A percentile compares a stretch with the other conserved stretches of the same genome.
Evolutionary conservation across 2,329 filamentous ascomycete genomes (phyloP).

Genomic region (Dactylellina sp.): DNA sequence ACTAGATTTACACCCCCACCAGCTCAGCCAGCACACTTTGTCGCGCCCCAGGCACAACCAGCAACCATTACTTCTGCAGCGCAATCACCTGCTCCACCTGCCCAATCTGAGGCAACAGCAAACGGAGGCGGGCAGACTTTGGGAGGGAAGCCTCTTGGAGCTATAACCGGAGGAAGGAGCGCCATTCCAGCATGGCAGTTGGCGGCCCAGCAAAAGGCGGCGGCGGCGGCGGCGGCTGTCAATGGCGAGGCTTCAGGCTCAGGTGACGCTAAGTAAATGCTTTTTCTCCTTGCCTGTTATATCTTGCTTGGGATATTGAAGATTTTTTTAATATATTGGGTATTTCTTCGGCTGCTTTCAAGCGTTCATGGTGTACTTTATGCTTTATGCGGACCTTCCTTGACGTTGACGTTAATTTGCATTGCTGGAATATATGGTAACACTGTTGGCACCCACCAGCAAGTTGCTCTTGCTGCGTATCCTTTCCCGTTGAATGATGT

Average conservation of each 20-base stretch:
- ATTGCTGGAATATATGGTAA: constrained; percentile 29
- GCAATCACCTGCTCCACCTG: constrained; percentile 56
- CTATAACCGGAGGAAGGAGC: constrained; percentile 58
- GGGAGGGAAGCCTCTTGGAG: constrained; percentile 58
- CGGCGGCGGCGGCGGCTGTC: constrained; percentile 60
- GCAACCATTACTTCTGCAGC: constrained; percentile 29
- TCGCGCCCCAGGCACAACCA: constrained; percentile 59
- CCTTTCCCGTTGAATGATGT: constrained; percentile 31
- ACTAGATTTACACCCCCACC: constrained; percentile 62
- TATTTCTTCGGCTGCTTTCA: constrained; percentile 36
- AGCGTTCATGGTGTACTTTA: constrained; percentile 54
- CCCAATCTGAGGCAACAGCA: constrained; percentile 32
- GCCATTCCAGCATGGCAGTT: constrained; percentile 70
- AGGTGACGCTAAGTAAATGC: constrained; percentile 35
- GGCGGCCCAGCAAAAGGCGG: constrained; percentile 62
- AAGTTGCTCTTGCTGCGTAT: constrained; percentile 18
- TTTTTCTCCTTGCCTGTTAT: neutral
- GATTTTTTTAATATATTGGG: constrained; percentile 36
- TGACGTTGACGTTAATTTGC: constrained; percentile 45
- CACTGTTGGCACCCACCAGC: constrained; percentile 26
- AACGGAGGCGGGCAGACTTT: constrained; percentile 50
- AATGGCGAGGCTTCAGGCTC: constrained; percentile 43
- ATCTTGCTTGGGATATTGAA: constrained; percentile 22
- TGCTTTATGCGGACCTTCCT: constrained; percentile 41
- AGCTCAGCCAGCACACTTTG: constrained; percentile 61